phyloP scores from a whole-genome alignment of 2,329 filamentous ascomycete species.

The Didymellaceae sp. region DNA sequence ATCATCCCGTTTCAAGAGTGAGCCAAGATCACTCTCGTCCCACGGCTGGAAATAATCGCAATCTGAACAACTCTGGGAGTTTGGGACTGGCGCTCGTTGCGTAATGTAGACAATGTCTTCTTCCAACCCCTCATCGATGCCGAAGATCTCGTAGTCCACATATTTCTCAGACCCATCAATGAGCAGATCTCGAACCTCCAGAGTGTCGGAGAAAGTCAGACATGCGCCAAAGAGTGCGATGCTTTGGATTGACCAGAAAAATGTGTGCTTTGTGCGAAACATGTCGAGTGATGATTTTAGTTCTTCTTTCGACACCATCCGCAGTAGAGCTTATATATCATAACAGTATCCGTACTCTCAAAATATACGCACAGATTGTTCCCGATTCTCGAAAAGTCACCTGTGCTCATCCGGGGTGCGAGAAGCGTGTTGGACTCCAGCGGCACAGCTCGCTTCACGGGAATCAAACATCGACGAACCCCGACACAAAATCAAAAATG shows the following conservation, averaged over 20 bases:
- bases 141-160: neutral
- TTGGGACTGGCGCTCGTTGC: neutral
- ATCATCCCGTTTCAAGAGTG: neutral
- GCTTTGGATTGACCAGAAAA: neutral
- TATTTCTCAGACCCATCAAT: neutral
- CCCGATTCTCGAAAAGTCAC: neutral
- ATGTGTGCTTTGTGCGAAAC: too few relatives aligned
- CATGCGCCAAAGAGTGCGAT: neutral
- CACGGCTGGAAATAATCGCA: conserved; percentile 3
- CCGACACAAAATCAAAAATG: neutral
- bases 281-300: too few relatives aligned
- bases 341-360: neutral
- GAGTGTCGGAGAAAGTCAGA: neutral
- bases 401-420: neutral
- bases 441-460: neutral
- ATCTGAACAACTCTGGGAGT: neutral
- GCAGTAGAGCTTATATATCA: too few relatives aligned
- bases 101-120: conserved; percentile 4
- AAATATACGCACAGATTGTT: neutral
- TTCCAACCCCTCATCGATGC: neutral
- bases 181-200: neutral
- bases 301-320: too few relatives aligned
- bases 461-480: neutral
- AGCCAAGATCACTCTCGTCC: neutral
- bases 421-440: neutral